Conservation (phyloP, 306 rosid species). For the Glycine latifolia region DNA sequence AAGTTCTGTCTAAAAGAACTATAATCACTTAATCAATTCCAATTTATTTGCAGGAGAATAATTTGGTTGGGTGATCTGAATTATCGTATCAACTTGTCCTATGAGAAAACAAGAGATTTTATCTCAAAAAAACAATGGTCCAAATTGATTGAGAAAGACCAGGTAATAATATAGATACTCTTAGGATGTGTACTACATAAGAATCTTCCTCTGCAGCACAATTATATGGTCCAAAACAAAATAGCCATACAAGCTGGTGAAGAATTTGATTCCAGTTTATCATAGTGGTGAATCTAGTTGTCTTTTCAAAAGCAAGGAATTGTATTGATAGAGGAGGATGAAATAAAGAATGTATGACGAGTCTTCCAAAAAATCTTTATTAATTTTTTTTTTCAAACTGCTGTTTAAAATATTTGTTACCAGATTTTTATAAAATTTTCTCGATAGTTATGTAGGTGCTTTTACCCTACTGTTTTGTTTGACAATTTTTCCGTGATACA, state of each 20-base stretch:
- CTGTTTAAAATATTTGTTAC: neutral
- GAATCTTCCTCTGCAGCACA: conserved; percentile 9
- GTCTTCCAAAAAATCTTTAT: neutral
- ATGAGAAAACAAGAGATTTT: conserved; percentile 74
- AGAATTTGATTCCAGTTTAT: neutral
- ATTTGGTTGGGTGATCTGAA: conserved; percentile 97
- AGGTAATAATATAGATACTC: conserved; percentile 60
- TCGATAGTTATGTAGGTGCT: neutral
- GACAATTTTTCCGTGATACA: neutral
- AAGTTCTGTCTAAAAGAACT: conserved; percentile 11
- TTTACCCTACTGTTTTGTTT: neutral
- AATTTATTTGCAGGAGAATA: conserved; percentile 70
- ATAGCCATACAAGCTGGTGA: neutral
- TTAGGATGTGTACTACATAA: neutral
- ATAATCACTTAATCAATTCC: conserved; percentile 38
- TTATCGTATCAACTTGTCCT: conserved; percentile 81
- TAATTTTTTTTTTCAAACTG: neutral
- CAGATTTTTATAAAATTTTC: neutral
- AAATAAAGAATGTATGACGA: neutral
- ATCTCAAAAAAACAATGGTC: conserved; percentile 79
- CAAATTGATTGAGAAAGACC: conserved; percentile 76
- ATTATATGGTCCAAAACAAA: neutral
- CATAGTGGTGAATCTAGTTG: neutral
- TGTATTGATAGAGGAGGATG: neutral
- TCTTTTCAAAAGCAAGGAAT: neutral